These are phyloP conservation scores for Ceratocystiopsis minuta DNA, from an alignment of 2,329 filamentous ascomycete genomes.

Conservation along the genomic window DNA sequence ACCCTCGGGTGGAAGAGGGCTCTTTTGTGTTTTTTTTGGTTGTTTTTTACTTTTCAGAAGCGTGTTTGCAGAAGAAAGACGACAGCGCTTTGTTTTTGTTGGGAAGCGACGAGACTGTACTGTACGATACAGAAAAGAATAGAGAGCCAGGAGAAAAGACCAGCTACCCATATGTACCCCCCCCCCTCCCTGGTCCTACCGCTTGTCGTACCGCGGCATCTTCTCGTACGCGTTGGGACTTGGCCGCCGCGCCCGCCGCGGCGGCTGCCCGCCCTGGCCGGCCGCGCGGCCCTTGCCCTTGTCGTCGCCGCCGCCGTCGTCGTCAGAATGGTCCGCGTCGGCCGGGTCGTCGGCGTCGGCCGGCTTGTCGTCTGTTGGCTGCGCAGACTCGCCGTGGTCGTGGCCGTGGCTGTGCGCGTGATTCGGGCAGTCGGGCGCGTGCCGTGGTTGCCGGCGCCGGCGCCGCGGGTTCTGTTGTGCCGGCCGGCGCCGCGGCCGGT, in stretches of 20 bases:
- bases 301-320: not conserved
- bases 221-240: conserved; percentile 75
- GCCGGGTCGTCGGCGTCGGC: conserved; percentile 15
- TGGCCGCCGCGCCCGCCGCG: conserved; percentile 22
- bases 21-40: not conserved
- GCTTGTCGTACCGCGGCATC: conserved; percentile 33
- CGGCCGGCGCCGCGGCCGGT: conserved; percentile 12
- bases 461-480: too few relatives aligned
- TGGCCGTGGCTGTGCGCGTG: conserved; percentile 15
- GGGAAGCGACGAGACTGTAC: not conserved
- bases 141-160: not conserved
- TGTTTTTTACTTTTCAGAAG: not conserved
- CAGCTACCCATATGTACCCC: not conserved
- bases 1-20: too few relatives aligned
- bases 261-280: conserved; percentile 24
- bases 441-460: conserved; percentile 10
- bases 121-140: not conserved
- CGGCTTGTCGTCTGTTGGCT: conserved; percentile 18
- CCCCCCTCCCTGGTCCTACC: conserved; percentile 7
- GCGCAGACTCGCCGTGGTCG: conserved; percentile 17
- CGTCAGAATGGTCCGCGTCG: conserved; percentile 2
- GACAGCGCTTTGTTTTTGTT: not conserved
- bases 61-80: not conserved
- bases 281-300: conserved; percentile 14
- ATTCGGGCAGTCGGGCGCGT: conserved; percentile 17